These are phyloP conservation scores for Jatropha multifida DNA, from an alignment of 441 rosid species.

Conservation along the genomic window DNA sequence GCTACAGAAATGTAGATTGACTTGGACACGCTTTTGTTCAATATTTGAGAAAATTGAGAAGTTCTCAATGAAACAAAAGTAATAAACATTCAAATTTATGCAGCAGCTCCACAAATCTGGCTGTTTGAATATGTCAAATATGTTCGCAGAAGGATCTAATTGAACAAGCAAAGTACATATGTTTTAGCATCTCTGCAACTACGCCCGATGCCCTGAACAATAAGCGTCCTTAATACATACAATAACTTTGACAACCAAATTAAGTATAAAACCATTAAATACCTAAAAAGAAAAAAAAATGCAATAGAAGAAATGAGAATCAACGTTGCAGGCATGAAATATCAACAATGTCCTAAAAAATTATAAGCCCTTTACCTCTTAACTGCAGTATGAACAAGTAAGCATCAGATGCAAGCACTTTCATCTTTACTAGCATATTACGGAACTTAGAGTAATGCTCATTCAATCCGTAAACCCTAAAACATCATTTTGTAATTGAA, in stretches of 20 bases:
- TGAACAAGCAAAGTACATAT: neutral
- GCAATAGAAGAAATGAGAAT: neutral
- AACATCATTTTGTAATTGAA: neutral
- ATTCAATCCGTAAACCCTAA: neutral
- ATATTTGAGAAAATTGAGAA: neutral
- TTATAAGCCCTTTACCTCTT: neutral
- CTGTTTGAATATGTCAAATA: neutral
- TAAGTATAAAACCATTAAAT: neutral
- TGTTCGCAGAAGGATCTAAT: neutral
- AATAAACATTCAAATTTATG: neutral
- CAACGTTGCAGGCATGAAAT: neutral
- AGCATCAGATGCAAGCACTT: neutral
- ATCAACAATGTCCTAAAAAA: neutral
- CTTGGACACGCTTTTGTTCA: slow-evolving; percentile 1
- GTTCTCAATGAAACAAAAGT: neutral
- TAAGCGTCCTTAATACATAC: neutral
- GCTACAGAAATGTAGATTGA: neutral
- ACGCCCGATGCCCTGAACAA: neutral
- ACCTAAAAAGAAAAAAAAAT: too few relatives aligned
- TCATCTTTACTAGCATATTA: neutral
- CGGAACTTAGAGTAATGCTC: neutral
- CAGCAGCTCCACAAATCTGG: neutral
- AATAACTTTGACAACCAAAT: neutral
- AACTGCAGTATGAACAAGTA: neutral
- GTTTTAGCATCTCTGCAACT: slow-evolving; percentile 3